Conservation (phyloP, 1,284 basidiomycete genomes). For the Ganoderma meredithae region DNA sequence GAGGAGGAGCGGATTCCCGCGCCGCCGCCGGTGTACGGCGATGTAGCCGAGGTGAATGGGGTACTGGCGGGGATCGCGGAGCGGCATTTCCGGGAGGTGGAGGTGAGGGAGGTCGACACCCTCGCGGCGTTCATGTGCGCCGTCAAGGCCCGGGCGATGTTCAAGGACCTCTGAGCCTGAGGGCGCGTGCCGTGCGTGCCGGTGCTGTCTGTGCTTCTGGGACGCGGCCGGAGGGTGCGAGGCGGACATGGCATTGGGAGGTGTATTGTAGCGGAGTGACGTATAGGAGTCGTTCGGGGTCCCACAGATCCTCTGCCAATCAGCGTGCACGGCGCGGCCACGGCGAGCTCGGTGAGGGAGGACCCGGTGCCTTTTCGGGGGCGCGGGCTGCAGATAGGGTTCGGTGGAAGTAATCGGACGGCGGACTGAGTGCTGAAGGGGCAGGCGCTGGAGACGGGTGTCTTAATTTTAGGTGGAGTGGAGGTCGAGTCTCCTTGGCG, state of each 20-base stretch:
- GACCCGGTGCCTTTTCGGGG: constrained; percentile 10
- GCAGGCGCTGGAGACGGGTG: too few species aligned
- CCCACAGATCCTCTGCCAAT: constrained; percentile 16
- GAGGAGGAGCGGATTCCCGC: constrained; percentile 62
- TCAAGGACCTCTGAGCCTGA: constrained; percentile 12
- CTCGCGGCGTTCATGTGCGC: constrained; percentile 79
- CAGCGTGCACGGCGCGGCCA: constrained; percentile 9
- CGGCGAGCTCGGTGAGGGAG: constrained; percentile 21
- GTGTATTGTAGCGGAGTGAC: constrained; percentile 21
- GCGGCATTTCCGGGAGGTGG: constrained; percentile 68
- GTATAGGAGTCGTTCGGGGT: constrained; percentile 21
- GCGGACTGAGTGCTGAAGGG: constrained; percentile 1
- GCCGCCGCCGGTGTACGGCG: constrained; percentile 64
- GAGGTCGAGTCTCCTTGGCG: constrained; percentile 23
- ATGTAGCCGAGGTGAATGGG: constrained; percentile 68
- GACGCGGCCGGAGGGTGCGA: constrained; percentile 9
- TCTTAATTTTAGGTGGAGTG: constrained; percentile 23
- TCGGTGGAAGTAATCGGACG: neutral
- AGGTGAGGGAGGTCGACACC: constrained; percentile 78
- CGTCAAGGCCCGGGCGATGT: constrained; percentile 64
- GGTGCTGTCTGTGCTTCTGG: neutral
- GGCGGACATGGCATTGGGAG: constrained; percentile 15
- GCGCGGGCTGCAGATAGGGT: neutral
- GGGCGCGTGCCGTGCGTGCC: neutral
- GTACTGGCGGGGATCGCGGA: constrained; percentile 73